Conservation (phyloP, 2,329 filamentous ascomycete genomes). For the Fusarium circinatum region DNA sequence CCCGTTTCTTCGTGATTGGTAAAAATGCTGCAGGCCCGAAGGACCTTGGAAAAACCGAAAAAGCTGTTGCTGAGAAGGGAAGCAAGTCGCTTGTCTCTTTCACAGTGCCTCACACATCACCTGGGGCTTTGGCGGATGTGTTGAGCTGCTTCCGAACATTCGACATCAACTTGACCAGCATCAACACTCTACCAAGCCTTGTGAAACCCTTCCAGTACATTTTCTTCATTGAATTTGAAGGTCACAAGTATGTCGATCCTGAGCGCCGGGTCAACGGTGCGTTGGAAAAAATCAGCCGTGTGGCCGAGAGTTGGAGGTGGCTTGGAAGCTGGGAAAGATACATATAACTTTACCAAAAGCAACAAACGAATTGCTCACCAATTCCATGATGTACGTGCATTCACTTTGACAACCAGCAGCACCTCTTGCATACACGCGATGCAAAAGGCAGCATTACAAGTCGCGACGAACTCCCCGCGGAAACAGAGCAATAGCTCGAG, state of each 20-base stretch:
- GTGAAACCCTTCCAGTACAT: constrained; percentile 86
- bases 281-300: constrained; percentile 65
- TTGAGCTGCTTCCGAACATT: constrained; percentile 80
- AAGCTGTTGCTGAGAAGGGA: constrained; percentile 40
- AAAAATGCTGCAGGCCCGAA: constrained; percentile 44
- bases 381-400: constrained; percentile 1
- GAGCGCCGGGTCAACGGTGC: constrained; percentile 69
- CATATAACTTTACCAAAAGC: constrained; percentile 41
- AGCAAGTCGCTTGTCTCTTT: constrained; percentile 85
- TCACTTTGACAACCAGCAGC: constrained; percentile 7
- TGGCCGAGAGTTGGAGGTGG: constrained; percentile 74
- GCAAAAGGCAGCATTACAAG: constrained; percentile 20
- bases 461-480: constrained; percentile 22
- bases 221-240: constrained; percentile 92
- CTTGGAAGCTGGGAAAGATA: constrained; percentile 72
- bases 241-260: constrained; percentile 62
- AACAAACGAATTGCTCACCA: constrained; percentile 8
- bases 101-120: constrained; percentile 78
- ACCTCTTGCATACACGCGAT: constrained; percentile 14
- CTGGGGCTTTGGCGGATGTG: constrained; percentile 85
- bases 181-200: constrained; percentile 85
- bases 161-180: constrained; percentile 86
- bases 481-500: constrained; percentile 14
- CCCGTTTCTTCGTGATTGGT: constrained; percentile 77
- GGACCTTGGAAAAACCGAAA: constrained; percentile 42